Base-by-base conservation (phyloP, 352 stramenopile genomes). In the Phytophthora palmivora region DNA sequence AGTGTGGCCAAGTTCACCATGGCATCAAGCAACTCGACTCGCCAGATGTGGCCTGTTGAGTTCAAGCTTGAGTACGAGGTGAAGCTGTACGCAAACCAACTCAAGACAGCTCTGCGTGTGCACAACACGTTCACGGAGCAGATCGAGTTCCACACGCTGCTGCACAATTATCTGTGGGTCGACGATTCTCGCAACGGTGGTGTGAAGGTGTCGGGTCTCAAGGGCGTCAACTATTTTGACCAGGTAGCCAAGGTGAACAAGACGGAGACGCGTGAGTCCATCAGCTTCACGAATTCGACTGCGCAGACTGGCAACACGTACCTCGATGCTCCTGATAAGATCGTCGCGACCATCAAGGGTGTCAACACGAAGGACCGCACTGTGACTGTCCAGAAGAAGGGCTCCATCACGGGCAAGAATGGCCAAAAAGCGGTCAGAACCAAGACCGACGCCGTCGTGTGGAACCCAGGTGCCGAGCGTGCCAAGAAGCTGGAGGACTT, bases 81-180 rank as follows among this genome's bases (percentile, higher is more conserved):
- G 10, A 79, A 78, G 32, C 72, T 97, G 48, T 66, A 78, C 43
- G 66, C 52, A 0, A 68, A 82, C 28, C 54, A 70, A 18, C 74
- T 98, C 14, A 69, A 75, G n/a, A 97, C 84, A 15, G 84, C 68
- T 12, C 57, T 98, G 32, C 70, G 74, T 38, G 80, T 98, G 16
- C 76, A 85, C 49, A 99, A 99, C 84, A 95, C 70, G 28, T 87
- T 80, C 45, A 63, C 62, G 4, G 44, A 45, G 11, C 73, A 85
- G 63, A 98, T 98, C 62, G 58, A 85, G 45, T 98, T 98, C 71
- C 93, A 99, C 65, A 85, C 91, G 38, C 74, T 98, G 15, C 76
- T 98, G 36, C 96, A 98, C 77, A 98, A 94, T 24, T 99, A 98
- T 71, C 90, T 97, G 48, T 69, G 72, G 16, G 84, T 98, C 21